Percentiles rank a stretch among this genome's conserved stretches.
phyloP scores from a whole-genome alignment of 768 basidiomycete genomes.

The Auricularia sp. region DNA sequence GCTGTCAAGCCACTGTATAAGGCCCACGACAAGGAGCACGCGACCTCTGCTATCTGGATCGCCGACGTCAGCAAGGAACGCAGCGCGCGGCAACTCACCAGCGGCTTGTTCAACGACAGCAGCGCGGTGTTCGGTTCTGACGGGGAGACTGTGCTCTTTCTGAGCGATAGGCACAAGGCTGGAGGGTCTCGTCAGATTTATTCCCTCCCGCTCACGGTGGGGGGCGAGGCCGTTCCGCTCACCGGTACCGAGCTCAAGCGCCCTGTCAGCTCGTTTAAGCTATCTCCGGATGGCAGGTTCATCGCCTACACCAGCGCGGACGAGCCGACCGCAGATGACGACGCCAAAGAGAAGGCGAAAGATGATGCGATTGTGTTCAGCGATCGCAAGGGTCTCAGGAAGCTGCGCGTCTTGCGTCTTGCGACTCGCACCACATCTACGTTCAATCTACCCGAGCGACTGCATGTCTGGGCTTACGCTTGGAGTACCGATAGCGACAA shows the following conservation, averaged over 20 bases:
- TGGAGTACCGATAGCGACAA: constrained; percentile 5
- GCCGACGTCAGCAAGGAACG: constrained; percentile 5
- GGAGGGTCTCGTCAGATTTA: constrained; percentile 5
- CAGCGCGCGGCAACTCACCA: constrained; percentile 8
- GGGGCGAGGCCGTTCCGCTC: constrained; percentile 6
- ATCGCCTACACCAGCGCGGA: constrained; percentile 7
- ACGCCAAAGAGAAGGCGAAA: constrained; percentile 8
- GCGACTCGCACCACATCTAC: background rate
- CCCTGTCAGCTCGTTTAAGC: background rate
- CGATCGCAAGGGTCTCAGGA: constrained; percentile 4
- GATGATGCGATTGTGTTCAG: constrained; percentile 10
- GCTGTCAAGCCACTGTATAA: constrained; percentile 1
- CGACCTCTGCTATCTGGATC: constrained; percentile 4
- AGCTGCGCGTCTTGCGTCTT: background rate
- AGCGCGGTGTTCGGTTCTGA: constrained; percentile 2
- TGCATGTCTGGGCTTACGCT: background rate
- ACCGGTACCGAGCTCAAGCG: background rate
- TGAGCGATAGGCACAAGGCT: constrained; percentile 7
- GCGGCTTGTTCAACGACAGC: constrained; percentile 7
- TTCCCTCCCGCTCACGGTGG: background rate
- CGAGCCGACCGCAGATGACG: constrained; percentile 9
- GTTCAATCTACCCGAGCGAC: background rate
- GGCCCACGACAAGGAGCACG: background rate
- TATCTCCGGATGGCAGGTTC: constrained; percentile 11
- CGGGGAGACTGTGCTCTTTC: constrained; percentile 3